These are phyloP conservation scores for Penicillium odoratum DNA, from an alignment of 495 filamentous ascomycete species.

Conservation along the genomic window DNA sequence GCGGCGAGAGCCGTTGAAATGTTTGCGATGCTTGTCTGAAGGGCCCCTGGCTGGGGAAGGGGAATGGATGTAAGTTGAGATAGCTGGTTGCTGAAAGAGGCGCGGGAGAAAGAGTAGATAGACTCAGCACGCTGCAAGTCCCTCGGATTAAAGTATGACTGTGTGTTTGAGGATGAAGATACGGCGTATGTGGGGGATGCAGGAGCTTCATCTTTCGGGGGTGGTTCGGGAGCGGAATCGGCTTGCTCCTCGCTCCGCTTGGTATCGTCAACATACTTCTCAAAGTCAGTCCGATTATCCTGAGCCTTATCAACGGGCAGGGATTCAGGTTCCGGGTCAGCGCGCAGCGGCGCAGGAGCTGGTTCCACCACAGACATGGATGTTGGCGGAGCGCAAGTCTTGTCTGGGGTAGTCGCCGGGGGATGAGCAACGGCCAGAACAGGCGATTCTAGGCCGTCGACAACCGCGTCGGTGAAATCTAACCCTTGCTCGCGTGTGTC, in stretches of 20 bases:
- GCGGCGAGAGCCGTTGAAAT: conserved; percentile 81
- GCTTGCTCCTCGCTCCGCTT: conserved; percentile 37
- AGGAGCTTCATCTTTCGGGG: conserved; percentile 42
- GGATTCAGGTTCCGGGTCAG: conserved; percentile 13
- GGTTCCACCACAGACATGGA: conserved; percentile 39
- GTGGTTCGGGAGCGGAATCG: conserved; percentile 35
- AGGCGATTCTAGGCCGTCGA: conserved; percentile 19
- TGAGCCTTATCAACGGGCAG: conserved; percentile 12
- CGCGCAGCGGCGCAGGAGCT: conserved; percentile 25
- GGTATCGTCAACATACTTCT: conserved; percentile 48
- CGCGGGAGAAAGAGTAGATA: conserved; percentile 84
- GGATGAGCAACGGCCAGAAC: conserved; percentile 10
- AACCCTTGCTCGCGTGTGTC: conserved; percentile 17
- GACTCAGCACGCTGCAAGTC: conserved; percentile 66
- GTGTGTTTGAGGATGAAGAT: conserved; percentile 43
- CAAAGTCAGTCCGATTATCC: conserved; percentile 41
- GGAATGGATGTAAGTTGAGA: conserved; percentile 82
- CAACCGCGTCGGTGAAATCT: conserved; percentile 22
- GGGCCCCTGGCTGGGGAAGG: conserved; percentile 75
- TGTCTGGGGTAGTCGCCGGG: conserved; percentile 13
- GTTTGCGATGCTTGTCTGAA: conserved; percentile 77
- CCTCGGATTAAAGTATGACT: conserved; percentile 47
- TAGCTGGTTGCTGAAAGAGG: conserved; percentile 87
- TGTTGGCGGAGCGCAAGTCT: conserved; percentile 16
- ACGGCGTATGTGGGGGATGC: conserved; percentile 27